Evolutionary conservation across 768 basidiomycete species (phyloP), one percentile per base, ranked within the genome.

Genomic region (Trametes punicea): DNA sequence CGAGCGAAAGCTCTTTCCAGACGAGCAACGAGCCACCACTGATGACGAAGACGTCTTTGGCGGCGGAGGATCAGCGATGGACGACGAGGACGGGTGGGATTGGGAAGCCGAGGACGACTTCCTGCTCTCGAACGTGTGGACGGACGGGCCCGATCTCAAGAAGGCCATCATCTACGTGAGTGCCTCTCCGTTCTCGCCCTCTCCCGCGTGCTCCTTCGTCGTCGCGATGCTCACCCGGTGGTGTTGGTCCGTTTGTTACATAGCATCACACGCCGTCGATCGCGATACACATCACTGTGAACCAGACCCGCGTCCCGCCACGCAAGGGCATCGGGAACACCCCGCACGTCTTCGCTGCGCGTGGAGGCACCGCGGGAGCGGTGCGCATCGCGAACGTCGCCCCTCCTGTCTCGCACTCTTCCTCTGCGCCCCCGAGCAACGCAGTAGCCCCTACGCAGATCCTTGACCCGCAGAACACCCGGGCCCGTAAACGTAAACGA

Each of bases 71-170:
- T n/a, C n/a, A n/a, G n/a, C n/a, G n/a, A 7, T 4, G 10, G 71
- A 71, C 1, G 74, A 72, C 33, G 73, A 76, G 0, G 76, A 76
- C 5, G 76, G 73, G 8, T 87, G 85, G 81, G 76, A 73, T 38
- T 89, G 87, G 87, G 79, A 82, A 47, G 79, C 82, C 2, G 88
- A 89, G 64, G 84, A 87, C 63, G 87, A 87, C 58, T 77, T 80
- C 45, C 79, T 79, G 0, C 66, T 89, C 13, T 75, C 66, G 7
- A 79, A 82, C 62, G 80, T 80, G 4, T 90, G 86, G 84, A 75
- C 77, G 0, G 69, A 73, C 4, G 70, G 72, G 0, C 71, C 70
- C 2, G 75, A 75, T 44, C 75, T 71, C 6, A 54, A 67, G 31
- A 69, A 72, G 21, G 87, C 76, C 1, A 79, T 89, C 31, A 69